These are phyloP conservation scores for Globisporangium nunn DNA, from an alignment of 352 stramenopile genomes.

Conservation along the genomic window DNA sequence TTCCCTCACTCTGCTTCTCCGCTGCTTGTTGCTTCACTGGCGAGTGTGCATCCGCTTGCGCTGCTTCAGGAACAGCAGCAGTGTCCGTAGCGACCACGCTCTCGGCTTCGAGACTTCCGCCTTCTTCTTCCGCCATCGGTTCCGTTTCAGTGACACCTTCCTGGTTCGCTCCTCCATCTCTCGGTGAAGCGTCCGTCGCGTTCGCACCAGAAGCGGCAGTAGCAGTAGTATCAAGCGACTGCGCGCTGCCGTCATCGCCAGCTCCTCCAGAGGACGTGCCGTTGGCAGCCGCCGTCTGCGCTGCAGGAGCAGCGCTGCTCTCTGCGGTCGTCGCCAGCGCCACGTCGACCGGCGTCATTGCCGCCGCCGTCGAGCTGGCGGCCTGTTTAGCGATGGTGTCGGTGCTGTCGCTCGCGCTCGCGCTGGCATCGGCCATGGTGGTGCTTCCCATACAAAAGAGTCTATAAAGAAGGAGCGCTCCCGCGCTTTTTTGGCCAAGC, in stretches of 20 bases:
- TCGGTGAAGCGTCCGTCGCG: not conserved
- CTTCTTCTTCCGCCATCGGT: not conserved
- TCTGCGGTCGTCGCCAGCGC: not conserved
- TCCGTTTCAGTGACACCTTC: not conserved
- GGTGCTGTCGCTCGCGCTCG: not conserved
- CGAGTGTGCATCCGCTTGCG: not conserved
- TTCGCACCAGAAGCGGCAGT: not conserved
- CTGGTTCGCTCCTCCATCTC: not conserved
- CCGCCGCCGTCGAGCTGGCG: not conserved
- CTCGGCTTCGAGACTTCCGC: not conserved
- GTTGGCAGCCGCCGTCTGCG: not conserved
- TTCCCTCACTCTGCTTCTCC: not conserved
- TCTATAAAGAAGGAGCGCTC: not conserved
- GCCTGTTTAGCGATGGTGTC: not conserved
- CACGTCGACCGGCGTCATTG: not conserved
- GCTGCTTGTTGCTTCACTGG: not conserved
- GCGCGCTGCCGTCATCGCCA: not conserved
- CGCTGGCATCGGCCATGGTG: not conserved
- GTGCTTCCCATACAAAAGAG: constrained; percentile 6
- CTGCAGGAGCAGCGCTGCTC: not conserved
- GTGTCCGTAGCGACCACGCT: not conserved
- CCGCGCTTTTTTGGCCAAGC: constrained; percentile 1
- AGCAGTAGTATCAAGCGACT: too few relatives aligned
- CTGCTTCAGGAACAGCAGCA: not conserved
- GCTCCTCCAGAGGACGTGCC: not conserved